Conservation (phyloP, 1,284 basidiomycete genomes). For the Cutaneotrichosporon sp. region DNA sequence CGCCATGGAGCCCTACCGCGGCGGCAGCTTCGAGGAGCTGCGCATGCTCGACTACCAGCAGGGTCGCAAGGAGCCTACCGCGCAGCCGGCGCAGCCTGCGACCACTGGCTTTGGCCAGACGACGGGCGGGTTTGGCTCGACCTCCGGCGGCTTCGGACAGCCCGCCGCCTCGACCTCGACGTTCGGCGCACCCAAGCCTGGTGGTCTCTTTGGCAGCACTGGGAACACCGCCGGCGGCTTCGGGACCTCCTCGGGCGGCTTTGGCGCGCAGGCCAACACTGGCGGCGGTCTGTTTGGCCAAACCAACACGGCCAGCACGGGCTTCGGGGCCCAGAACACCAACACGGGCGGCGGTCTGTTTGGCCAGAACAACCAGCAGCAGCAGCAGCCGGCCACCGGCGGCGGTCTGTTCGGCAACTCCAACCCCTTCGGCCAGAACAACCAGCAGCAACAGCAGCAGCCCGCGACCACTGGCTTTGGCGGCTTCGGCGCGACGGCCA, state of each 20-base stretch:
- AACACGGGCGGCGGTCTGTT: slow-evolving; percentile 42
- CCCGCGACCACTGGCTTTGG: slow-evolving; percentile 50
- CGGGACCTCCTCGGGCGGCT: slow-evolving; percentile 31
- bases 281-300: slow-evolving; percentile 39
- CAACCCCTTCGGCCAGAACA: slow-evolving; percentile 39
- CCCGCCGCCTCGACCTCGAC: slow-evolving; percentile 21
- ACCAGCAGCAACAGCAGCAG: slow-evolving; percentile 16
- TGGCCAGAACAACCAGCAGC: slow-evolving; percentile 43
- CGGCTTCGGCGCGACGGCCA: slow-evolving; percentile 33
- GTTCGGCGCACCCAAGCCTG: slow-evolving; percentile 25
- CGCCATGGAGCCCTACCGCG: slow-evolving; percentile 47
- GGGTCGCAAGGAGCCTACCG: slow-evolving; percentile 58
- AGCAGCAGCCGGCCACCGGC: slow-evolving; percentile 38
- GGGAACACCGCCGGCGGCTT: slow-evolving; percentile 34
- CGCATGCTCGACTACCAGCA: slow-evolving; percentile 59
- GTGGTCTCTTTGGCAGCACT: slow-evolving; percentile 54
- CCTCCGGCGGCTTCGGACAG: slow-evolving; percentile 37
- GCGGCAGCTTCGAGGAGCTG: slow-evolving; percentile 51
- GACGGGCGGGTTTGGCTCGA: slow-evolving; percentile 57
- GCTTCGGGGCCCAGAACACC: slow-evolving; percentile 45
- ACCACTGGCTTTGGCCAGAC: slow-evolving; percentile 49
- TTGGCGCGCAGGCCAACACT: slow-evolving; percentile 45
- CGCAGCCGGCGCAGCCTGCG: slow-evolving; percentile 25
- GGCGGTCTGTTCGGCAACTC: slow-evolving; percentile 35
- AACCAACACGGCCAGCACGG: slow-evolving; percentile 26